Conservation (phyloP, 2,329 filamentous ascomycete genomes). For the Leptographium flavum region DNA sequence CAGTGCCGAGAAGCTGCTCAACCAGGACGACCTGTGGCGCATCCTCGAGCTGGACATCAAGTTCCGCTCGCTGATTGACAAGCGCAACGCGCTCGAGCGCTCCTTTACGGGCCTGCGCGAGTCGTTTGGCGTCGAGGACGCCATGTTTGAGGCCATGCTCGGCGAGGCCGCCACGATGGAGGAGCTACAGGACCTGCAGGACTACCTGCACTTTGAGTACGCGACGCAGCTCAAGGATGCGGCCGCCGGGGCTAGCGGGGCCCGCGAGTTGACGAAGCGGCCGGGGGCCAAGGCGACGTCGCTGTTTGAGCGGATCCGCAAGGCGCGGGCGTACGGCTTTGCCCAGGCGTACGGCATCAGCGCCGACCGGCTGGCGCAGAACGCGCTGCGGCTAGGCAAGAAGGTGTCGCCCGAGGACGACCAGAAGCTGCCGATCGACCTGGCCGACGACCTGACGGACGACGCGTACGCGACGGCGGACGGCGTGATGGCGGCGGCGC, state of each 20-base stretch:
- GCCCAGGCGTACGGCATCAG: conserved; percentile 84
- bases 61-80: conserved; percentile 84
- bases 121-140: conserved; percentile 48
- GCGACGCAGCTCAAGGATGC: conserved; percentile 71
- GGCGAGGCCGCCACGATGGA: conserved; percentile 72
- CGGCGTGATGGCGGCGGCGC: conserved; percentile 64
- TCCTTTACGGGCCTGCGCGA: conserved; percentile 60
- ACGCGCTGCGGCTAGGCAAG: conserved; percentile 63
- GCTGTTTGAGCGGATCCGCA: conserved; percentile 73
- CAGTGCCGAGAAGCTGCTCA: conserved; percentile 73
- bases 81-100: conserved; percentile 72
- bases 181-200: conserved; percentile 89
- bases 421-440: conserved; percentile 62
- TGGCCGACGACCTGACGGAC: conserved; percentile 67
- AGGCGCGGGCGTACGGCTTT: conserved; percentile 64
- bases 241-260: conserved; percentile 41
- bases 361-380: conserved; percentile 77
- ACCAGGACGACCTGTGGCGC: conserved; percentile 87
- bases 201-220: conserved; percentile 93
- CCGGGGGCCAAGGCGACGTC: conserved; percentile 65
- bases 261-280: conserved; percentile 55
- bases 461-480: conserved; percentile 62
- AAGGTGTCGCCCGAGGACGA: conserved; percentile 79
- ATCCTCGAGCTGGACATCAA: conserved; percentile 92
- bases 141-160: conserved; percentile 71